Evolutionary conservation across 2,329 filamentous ascomycete species (phyloP).

Genomic region (Biscogniauxia mediterranea): DNA sequence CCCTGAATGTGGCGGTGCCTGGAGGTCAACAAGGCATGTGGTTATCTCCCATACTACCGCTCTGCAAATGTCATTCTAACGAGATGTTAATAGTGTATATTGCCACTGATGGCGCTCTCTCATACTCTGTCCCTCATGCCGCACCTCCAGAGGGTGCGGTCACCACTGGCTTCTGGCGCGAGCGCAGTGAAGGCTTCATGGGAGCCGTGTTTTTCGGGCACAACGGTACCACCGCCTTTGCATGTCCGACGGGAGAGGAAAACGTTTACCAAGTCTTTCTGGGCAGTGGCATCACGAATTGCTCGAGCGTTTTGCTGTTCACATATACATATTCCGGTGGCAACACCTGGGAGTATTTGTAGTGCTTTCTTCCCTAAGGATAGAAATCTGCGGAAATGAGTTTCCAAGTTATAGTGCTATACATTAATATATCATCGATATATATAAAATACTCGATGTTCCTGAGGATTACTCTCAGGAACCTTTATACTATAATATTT

Average conservation of each 20-base stretch:
- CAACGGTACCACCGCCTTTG: not conserved
- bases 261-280: not conserved
- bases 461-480: too few species aligned
- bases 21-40: constrained; percentile 16
- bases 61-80: not conserved
- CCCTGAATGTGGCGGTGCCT: constrained; percentile 11
- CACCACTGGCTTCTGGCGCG: constrained; percentile 10
- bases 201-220: constrained; percentile 7
- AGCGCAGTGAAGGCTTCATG: constrained; percentile 10
- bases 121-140: constrained; percentile 14
- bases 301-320: not conserved
- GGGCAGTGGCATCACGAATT: not conserved
- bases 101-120: constrained; percentile 13
- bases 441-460: too few species aligned
- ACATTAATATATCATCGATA: too few species aligned
- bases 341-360: not conserved
- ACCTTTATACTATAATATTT: too few species aligned
- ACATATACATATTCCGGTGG: not conserved
- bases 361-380: not conserved
- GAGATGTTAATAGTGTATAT: constrained; percentile 10
- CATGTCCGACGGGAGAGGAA: not conserved
- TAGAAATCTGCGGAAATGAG: not conserved
- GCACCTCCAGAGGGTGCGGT: constrained; percentile 9
- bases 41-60: not conserved
- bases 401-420: too few species aligned